These are phyloP conservation scores for Yamadazyma pseudoaaseri DNA, from an alignment of 1,139 yeast species.

Conservation along the genomic window DNA sequence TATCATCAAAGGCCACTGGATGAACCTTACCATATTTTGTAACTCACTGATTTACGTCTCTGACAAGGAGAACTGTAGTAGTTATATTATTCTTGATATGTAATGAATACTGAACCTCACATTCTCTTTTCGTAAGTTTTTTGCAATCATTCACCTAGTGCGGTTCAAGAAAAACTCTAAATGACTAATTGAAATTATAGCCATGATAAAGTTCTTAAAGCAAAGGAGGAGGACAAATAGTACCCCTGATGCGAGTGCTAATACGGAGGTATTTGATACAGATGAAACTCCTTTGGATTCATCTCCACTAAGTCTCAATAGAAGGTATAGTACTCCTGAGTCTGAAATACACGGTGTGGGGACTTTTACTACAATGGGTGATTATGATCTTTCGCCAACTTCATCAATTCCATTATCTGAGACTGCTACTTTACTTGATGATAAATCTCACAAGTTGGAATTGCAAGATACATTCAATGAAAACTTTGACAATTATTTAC, in stretches of 20 bases:
- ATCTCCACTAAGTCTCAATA: neutral
- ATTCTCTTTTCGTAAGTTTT: too few relatives aligned
- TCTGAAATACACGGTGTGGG: neutral
- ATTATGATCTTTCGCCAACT: constrained; percentile 9
- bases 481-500: constrained; percentile 39
- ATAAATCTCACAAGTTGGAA: constrained; percentile 23
- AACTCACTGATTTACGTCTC: neutral
- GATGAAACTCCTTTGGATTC: too few relatives aligned
- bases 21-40: neutral
- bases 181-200: neutral
- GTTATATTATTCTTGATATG: neutral
- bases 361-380: neutral
- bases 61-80: neutral
- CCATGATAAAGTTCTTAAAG: constrained; percentile 1
- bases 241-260: neutral
- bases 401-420: constrained; percentile 23
- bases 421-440: constrained; percentile 22
- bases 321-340: constrained; percentile 4
- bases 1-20: neutral
- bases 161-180: neutral
- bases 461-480: constrained; percentile 37
- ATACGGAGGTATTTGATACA: too few relatives aligned
- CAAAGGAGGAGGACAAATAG: constrained; percentile 1
- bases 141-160: constrained; percentile 2
- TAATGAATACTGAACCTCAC: too few relatives aligned